Percentiles rank a stretch among this genome's conserved stretches.
These are phyloP conservation scores for Pichia phayaonensis DNA, from an alignment of 805 yeast species.

Conservation along the genomic window DNA sequence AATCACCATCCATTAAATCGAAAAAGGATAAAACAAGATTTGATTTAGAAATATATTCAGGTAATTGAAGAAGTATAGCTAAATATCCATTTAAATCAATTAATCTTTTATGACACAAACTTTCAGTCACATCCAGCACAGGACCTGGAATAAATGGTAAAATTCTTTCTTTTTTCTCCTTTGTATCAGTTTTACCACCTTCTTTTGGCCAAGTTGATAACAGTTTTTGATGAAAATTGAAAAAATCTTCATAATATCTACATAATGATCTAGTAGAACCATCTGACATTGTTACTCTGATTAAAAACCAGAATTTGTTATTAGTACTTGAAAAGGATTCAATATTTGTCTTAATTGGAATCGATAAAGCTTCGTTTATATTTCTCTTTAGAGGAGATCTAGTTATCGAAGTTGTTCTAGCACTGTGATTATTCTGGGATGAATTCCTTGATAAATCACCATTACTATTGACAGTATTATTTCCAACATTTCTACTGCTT, in stretches of 20 bases:
- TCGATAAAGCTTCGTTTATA: slow-evolving; percentile 11
- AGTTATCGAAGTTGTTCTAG: slow-evolving; percentile 1
- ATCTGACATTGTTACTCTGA: slow-evolving; percentile 57
- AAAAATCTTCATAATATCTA: slow-evolving; percentile 91
- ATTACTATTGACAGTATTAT: background rate
- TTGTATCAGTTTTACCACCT: slow-evolving; percentile 73
- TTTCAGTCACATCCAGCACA: slow-evolving; percentile 79
- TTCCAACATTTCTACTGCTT: slow-evolving; percentile 45
- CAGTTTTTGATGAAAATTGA: slow-evolving; percentile 80
- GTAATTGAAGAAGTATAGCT: slow-evolving; percentile 55
- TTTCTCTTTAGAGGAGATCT: slow-evolving; percentile 1
- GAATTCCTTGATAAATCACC: slow-evolving; percentile 10
- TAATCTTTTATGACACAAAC: slow-evolving; percentile 45
- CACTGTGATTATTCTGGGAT: slow-evolving; percentile 1
- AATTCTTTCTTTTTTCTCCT: slow-evolving; percentile 69
- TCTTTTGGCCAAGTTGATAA: slow-evolving; percentile 83
- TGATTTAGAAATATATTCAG: slow-evolving; percentile 66
- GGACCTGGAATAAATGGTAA: slow-evolving; percentile 97
- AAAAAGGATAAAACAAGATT: slow-evolving; percentile 65
- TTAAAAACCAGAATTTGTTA: slow-evolving; percentile 84
- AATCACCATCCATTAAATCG: slow-evolving; percentile 56
- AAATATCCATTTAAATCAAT: slow-evolving; percentile 48
- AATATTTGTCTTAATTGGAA: slow-evolving; percentile 59
- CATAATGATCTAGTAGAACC: slow-evolving; percentile 69
- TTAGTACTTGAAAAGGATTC: slow-evolving; percentile 74